Evolutionary conservation across 2,329 filamentous ascomycete genomes (phyloP).

Genomic region (Orbilia quercus): DNA sequence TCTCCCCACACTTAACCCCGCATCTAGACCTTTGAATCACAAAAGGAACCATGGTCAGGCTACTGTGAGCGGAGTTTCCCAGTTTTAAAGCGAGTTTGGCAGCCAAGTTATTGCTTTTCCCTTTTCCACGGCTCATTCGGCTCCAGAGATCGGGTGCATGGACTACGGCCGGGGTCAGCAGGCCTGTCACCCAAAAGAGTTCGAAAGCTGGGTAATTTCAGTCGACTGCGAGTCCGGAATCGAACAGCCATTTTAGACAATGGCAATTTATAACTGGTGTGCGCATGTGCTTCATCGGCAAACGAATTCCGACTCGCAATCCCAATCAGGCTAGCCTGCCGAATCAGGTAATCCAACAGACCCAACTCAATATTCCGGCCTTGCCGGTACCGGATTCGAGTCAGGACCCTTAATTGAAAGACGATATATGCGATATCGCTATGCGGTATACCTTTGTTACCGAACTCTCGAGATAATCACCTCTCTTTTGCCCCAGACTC

Average conservation of each 20-base stretch:
- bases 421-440: no score
- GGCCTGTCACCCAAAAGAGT: neutral
- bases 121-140: constrained; percentile 3
- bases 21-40: neutral
- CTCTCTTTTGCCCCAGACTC: no score
- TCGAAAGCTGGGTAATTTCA: no score
- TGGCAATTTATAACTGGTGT: neutral
- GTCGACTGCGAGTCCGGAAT: neutral
- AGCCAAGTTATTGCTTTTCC: neutral
- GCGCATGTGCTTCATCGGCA: neutral
- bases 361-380: neutral
- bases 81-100: neutral
- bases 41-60: neutral
- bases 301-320: constrained; percentile 19
- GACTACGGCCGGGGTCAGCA: neutral
- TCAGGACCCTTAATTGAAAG: no score
- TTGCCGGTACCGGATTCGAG: neutral
- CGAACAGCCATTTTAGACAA: neutral
- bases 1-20: constrained; percentile 17
- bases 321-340: constrained; percentile 7
- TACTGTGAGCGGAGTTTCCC: neutral
- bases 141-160: neutral
- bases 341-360: constrained; percentile 14
- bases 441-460: neutral
- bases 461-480: neutral